A percentile compares a stretch with the other conserved stretches of the same genome.
phyloP scores from a whole-genome alignment of 106 monocot genomes.

The Amphibolis antarctica region DNA sequence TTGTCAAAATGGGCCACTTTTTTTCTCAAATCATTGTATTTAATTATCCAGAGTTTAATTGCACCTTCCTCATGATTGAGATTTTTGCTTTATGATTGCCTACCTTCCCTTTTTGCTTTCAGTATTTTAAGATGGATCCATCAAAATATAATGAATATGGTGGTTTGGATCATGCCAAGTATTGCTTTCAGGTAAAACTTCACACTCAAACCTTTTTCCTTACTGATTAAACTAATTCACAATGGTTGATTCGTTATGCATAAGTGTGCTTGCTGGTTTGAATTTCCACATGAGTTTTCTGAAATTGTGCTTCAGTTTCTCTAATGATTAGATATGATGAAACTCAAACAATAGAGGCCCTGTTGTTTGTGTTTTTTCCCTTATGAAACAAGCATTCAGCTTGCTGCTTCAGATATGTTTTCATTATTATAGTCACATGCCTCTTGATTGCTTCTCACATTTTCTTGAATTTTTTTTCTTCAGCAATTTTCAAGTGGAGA shows the following conservation, averaged over 20 bases:
- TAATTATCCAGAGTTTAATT: neutral
- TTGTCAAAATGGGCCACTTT: too few species aligned
- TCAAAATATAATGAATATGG: constrained; percentile 46
- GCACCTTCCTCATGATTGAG: neutral
- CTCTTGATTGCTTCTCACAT: neutral
- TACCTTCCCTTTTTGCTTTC: constrained; percentile 4
- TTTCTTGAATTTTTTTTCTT: neutral
- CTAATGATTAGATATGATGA: too few species aligned
- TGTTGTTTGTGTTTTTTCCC: too few species aligned
- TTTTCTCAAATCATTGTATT: too few species aligned
- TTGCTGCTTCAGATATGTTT: too few species aligned
- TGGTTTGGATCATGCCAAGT: constrained; percentile 69
- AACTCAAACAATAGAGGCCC: too few species aligned
- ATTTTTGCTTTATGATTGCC: neutral
- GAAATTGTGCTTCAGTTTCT: neutral
- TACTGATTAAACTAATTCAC: neutral
- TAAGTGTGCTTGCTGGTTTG: neutral
- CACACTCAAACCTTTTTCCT: neutral
- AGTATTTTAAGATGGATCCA: constrained; percentile 96
- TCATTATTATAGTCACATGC: too few species aligned
- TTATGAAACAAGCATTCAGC: too few species aligned
- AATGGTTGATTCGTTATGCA: neutral
- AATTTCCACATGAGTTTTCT: neutral
- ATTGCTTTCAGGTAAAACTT: constrained; percentile 69
- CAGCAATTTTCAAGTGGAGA: constrained; percentile 89